These are phyloP conservation scores for Quercus phellos DNA, from an alignment of 331 rosid species.

Conservation along the genomic window DNA sequence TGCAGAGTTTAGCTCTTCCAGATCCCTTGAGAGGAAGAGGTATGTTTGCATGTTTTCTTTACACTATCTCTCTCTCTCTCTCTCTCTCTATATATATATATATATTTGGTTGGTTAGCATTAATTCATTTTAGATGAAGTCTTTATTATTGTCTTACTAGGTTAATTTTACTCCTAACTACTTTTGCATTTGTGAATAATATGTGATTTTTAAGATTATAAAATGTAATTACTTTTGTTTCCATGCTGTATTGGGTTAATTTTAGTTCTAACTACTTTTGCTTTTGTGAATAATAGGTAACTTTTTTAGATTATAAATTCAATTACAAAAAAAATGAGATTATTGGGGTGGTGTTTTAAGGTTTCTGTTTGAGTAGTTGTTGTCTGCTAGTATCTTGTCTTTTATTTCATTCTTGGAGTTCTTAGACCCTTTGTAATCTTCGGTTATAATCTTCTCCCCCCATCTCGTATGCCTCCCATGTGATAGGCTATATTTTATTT, in stretches of 20 bases:
- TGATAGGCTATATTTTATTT: neutral
- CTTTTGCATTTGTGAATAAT: neutral
- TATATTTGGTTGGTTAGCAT: neutral
- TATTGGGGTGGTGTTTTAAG: neutral
- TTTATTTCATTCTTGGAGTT: neutral
- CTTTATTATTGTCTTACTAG: neutral
- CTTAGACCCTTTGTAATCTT: neutral
- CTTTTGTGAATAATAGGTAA: too few relatives aligned
- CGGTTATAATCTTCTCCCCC: neutral
- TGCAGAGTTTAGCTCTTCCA: slow-evolving; percentile 72
- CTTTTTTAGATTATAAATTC: too few relatives aligned
- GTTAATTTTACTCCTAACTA: neutral
- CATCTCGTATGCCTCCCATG: neutral
- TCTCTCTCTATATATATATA: neutral
- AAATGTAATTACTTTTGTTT: too few relatives aligned
- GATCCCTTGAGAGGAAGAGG: slow-evolving; percentile 62
- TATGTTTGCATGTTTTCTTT: slow-evolving; percentile 20
- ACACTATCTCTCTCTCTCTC: neutral
- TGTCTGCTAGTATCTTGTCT: neutral
- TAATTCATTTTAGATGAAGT: neutral
- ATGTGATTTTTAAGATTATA: neutral
- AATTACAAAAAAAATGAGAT: neutral
- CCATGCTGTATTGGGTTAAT: too few relatives aligned
- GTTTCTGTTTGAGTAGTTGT: neutral
- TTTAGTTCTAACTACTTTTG: too few relatives aligned